Evolutionary conservation across 257 asterid genomes (phyloP), one percentile per base, ranked within the genome.

Genomic region (Handroanthus guayacan): DNA sequence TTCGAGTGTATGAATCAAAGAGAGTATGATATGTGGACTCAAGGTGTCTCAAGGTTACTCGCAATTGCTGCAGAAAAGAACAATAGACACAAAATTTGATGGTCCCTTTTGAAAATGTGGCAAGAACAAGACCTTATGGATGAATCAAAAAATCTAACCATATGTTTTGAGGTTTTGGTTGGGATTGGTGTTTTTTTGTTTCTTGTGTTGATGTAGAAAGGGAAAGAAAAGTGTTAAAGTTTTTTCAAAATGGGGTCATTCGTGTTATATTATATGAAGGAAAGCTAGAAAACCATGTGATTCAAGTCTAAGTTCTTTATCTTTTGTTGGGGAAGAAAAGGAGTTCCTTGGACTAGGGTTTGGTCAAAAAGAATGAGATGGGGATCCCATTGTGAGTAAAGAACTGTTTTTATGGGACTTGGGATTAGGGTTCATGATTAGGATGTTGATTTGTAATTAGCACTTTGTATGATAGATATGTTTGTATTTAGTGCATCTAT

Each of bases 21-120:
- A 51, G 99, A 95, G 57, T 90, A 91, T 43, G 97, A 93, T 85
- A 85, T 91, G 10, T 95, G 98, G 99, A 91, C 98, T 77, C 97
- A 88, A 62, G 99, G 99, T 63, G 97, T 95, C 37, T 88, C 97
- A 17, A 93, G 97, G 81, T 82, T 95, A 66, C 91, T 93, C 48
- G 50, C 89, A n/a, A 70, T 89, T 82, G 97, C 92, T 62, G 91
- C 93, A 9, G 99, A 90, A 77, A 95, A 72, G 87, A 91, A 83
- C 69, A 85, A 18, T 55, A 86, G 85, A 78, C 91, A 89, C 48
- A 81, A 79, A 79, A 78, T 81, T 17, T 87, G 88, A 87, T 72
- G 25, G 20, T 25, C 52, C 44, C 65, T 60, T 16, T 76, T 44
- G 48, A n/a, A 39, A 56, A 50, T 43, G 77, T 66, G 36, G 17